Base-by-base conservation (phyloP, 495 filamentous ascomycete genomes). In the Geoglossum glabrum region DNA sequence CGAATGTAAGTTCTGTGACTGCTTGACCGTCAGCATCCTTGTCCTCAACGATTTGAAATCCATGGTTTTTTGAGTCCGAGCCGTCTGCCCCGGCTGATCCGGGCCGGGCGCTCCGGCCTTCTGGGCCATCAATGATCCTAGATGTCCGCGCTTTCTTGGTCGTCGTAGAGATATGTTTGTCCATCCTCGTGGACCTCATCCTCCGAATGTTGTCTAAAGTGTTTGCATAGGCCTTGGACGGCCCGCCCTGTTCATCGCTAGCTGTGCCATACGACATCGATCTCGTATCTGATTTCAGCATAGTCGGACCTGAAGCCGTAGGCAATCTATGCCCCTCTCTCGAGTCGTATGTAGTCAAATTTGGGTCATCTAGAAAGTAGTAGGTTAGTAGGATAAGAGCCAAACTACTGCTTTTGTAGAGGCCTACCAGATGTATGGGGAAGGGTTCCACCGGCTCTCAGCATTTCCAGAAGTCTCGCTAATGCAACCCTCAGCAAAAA, bases 141-240 rank as follows among this genome's bases (percentile, higher is more conserved):
- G 90, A 96, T 13, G 87, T 87, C 40, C 92, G 78, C 36, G 90
- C 88, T 61, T 88, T 92, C 66, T 84, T 88, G 64, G 88, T 84
- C 23, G 87, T 95, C 5, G 85, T 92, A 13, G 89, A 95, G 17
- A 99, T 72, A 59, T 90, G 87, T 58, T 90, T 88, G 62, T 97
- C 90, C 69, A 97, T 82, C 25, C 93, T 82, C 25, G 90, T 95
- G 49, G 92, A 97, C 57, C 90, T 80, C 55, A 97, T 69, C 59
- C 92, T 78, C 58, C 85, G 82, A 70, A 99, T 93, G 70, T 97
- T 90, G 57, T 90, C 90, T 50, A 99, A 84, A 26, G 90, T 92
- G 69, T 93, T 90, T 68, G 95, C 89, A 64, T 97, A 94, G 17
- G 87, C 89, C 28, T 84, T 84, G 63, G 80, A 80, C 50, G 83